Percentiles rank a stretch among this genome's conserved stretches.
phyloP scores from a whole-genome alignment of 1,139 yeast species.

The Candida buenavistaensis region DNA sequence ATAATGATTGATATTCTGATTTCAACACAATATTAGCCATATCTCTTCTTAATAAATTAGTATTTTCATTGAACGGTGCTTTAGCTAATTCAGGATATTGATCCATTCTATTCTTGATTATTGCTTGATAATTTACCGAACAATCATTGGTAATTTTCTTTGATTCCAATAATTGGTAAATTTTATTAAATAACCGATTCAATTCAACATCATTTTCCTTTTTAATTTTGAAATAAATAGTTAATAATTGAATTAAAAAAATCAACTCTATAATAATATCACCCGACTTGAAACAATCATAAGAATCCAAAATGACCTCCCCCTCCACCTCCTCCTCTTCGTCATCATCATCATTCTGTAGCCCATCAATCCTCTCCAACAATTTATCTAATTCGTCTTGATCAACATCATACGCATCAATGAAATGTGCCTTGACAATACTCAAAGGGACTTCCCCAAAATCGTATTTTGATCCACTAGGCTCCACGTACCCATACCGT shows the following conservation, averaged over 20 bases:
- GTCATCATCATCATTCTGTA: slow-evolving; percentile 20
- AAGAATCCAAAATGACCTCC: slow-evolving; percentile 51
- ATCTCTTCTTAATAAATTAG: slow-evolving; percentile 17
- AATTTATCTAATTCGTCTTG: slow-evolving; percentile 29
- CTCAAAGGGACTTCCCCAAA: slow-evolving; percentile 70
- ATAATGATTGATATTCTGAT: slow-evolving; percentile 53
- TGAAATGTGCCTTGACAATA: slow-evolving; percentile 35
- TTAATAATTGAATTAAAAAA: slow-evolving; percentile 52
- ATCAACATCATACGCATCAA: slow-evolving; percentile 18
- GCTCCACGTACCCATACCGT: slow-evolving; percentile 88
- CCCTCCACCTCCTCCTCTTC: slow-evolving; percentile 49
- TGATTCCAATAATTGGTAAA: slow-evolving; percentile 46
- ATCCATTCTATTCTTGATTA: slow-evolving; percentile 34
- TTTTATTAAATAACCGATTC: slow-evolving; percentile 45
- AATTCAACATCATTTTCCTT: slow-evolving; percentile 34
- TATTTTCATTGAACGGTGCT: slow-evolving; percentile 19
- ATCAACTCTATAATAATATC: slow-evolving; percentile 59
- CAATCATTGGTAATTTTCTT: slow-evolving; percentile 40
- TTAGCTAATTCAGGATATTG: slow-evolving; percentile 42
- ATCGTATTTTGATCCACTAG: slow-evolving; percentile 71
- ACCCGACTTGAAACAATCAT: slow-evolving; percentile 59
- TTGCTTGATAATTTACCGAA: slow-evolving; percentile 27
- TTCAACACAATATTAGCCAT: slow-evolving; percentile 57
- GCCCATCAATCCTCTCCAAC: slow-evolving; percentile 25
- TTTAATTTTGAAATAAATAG: slow-evolving; percentile 38